Conservation (phyloP, 2,329 filamentous ascomycete species). For the Septoria linicola region DNA sequence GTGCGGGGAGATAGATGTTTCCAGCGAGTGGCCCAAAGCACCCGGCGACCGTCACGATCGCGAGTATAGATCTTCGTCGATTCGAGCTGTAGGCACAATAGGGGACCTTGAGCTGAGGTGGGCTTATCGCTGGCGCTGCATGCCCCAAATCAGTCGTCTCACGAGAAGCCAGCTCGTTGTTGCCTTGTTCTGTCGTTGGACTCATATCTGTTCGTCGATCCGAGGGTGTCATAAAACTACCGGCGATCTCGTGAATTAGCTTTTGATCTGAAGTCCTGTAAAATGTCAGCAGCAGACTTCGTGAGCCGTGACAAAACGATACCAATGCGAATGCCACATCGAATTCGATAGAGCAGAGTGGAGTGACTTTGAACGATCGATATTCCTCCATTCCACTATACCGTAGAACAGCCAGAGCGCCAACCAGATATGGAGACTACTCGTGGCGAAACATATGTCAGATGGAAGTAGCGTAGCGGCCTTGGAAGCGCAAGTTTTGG, state of each 20-base stretch:
- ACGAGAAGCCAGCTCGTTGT: too few relatives aligned
- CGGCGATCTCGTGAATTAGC: too few relatives aligned
- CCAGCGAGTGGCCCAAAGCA: constrained; percentile 7
- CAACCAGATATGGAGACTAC: too few relatives aligned
- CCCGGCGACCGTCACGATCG: constrained; percentile 8
- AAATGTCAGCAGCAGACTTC: too few relatives aligned
- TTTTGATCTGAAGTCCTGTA: too few relatives aligned
- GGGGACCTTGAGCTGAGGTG: background rate
- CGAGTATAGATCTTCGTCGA: constrained; percentile 10
- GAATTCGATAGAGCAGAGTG: background rate
- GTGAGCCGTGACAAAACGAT: too few relatives aligned
- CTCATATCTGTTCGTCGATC: background rate
- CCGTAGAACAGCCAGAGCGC: too few relatives aligned
- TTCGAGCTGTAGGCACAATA: constrained; percentile 4
- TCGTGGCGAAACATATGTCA: background rate
- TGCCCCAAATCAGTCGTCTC: too few relatives aligned
- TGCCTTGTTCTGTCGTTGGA: background rate
- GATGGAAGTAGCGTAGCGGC: background rate
- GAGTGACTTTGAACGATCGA: background rate
- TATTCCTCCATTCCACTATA: background rate
- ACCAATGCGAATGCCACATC: too few relatives aligned
- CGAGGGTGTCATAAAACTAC: too few relatives aligned
- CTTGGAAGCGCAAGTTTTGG: background rate
- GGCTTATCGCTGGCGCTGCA: background rate
- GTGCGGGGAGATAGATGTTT: constrained; percentile 12